phyloP scores from a whole-genome alignment of 345 rosid species.

The Moricandia moricandioides region DNA sequence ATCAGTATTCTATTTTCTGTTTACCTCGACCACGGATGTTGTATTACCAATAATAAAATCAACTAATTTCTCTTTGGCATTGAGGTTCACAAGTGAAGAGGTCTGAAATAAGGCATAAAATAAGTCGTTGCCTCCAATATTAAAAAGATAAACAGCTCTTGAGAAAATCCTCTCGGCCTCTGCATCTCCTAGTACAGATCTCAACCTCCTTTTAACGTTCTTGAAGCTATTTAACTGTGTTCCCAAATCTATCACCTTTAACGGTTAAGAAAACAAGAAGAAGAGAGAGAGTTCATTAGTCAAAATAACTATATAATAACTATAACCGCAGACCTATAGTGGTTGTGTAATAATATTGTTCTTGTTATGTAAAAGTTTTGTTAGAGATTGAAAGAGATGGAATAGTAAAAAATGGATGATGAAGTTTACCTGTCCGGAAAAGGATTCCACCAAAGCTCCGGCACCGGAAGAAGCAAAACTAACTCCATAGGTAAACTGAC shows the following conservation, averaged over 20 bases:
- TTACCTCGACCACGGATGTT: conserved; percentile 40
- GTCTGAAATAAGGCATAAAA: conserved; percentile 10
- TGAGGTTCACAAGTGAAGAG: conserved; percentile 24
- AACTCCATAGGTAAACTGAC: conserved; percentile 36
- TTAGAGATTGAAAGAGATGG: background rate
- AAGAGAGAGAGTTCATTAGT: background rate
- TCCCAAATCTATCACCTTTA: conserved; percentile 42
- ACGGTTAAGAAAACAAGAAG: background rate
- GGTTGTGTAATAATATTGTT: background rate
- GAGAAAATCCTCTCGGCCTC: conserved; percentile 36
- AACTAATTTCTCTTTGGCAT: conserved; percentile 30
- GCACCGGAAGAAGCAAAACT: conserved; percentile 56
- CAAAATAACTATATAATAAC: background rate
- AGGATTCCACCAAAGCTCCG: conserved; percentile 45
- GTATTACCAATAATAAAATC: conserved; percentile 47
- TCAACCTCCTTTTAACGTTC: conserved; percentile 35
- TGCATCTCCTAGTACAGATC: conserved; percentile 39
- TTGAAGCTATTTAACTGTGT: conserved; percentile 43
- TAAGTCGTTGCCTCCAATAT: conserved; percentile 45
- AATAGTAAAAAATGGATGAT: background rate
- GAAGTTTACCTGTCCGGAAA: conserved; percentile 27
- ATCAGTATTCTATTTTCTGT: background rate
- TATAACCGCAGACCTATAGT: background rate
- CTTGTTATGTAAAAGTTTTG: background rate
- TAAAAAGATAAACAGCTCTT: conserved; percentile 44